A percentile compares a stretch with the other conserved stretches of the same genome.
Conservation (phyloP, 176 grass and related monocot genomes). For the Elymus sibiricus region DNA sequence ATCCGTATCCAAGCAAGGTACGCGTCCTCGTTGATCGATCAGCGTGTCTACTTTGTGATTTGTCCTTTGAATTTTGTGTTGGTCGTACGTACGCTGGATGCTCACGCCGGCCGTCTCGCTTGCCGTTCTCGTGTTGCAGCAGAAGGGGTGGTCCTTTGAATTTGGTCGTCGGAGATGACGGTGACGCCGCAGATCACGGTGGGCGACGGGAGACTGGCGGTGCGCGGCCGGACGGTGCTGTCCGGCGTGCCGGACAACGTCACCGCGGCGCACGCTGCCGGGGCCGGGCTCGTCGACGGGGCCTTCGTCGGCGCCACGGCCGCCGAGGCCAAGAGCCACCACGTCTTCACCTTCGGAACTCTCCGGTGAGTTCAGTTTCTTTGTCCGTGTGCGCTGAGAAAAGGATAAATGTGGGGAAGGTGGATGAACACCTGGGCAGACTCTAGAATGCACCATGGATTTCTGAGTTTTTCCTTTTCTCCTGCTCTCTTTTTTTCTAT, state of each 20-base stretch:
- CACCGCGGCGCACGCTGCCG: slow-evolving; percentile 29
- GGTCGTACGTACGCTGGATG: not conserved
- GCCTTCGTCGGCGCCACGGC: slow-evolving; percentile 64
- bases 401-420: not conserved
- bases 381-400: not conserved
- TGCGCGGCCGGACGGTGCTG: slow-evolving; percentile 67
- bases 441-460: not conserved
- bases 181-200: slow-evolving; percentile 62
- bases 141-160: not conserved
- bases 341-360: slow-evolving; percentile 68
- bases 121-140: not conserved
- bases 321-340: slow-evolving; percentile 57
- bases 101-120: not conserved
- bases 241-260: slow-evolving; percentile 66
- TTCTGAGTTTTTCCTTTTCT: too few relatives aligned
- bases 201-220: slow-evolving; percentile 48
- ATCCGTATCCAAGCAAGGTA: not conserved
- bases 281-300: slow-evolving; percentile 53
- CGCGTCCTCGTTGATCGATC: not conserved
- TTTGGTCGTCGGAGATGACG: slow-evolving; percentile 43
- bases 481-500: too few relatives aligned
- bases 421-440: not conserved
- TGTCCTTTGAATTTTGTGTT: not conserved
- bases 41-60: not conserved
- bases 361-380: slow-evolving; percentile 40